Base-by-base conservation (phyloP, 768 basidiomycete genomes). In the Termitomyces sp. region DNA sequence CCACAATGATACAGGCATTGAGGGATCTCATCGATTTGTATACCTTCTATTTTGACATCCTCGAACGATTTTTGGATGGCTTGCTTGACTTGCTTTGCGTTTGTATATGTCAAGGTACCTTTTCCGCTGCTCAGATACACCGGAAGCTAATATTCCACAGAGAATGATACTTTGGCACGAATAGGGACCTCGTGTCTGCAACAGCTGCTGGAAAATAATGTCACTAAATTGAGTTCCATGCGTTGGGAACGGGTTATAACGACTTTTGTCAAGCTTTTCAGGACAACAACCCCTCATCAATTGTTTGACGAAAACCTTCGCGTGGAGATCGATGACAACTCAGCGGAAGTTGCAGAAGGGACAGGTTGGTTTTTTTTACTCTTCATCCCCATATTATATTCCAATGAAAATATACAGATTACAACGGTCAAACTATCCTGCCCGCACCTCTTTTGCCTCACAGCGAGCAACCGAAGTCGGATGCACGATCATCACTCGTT, bases 131-230 rank as follows among this genome's bases (percentile, higher is more conserved):
- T n/a, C 44, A 49, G 2, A 9, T n/a, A 5, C 55, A 59, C 60
- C 27, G 18, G 57, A 20, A 44, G 14, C 54, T 59, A 59, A 52
- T 12, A n/a, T 8, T 18, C 27, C 24, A 24, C 69, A 99, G 97
- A 99, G 75, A 98, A 98, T 65, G 97, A 98, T 67, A 98, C 96
- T 1, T 80, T 98, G 43, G 95, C 97, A 7, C 87, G 95, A 49
- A 98, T 99, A 59, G 97, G 97, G 8, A 98, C 97, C 3, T 94
- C 97, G 0, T 99, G 97, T 71, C 75, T 99, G 57, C 97, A 98
- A 71, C 96, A 98, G 67, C 81, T 98, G 20, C 73, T 99, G 51
- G 97, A 99, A 71, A 91, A 80, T 65, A 99, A 98, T 63, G 90
- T 96, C 46, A 77, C 78, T 57, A 98, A 94, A 71, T 81, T 99